Conservation (phyloP, 768 basidiomycete genomes). For the Mycena maculata region DNA sequence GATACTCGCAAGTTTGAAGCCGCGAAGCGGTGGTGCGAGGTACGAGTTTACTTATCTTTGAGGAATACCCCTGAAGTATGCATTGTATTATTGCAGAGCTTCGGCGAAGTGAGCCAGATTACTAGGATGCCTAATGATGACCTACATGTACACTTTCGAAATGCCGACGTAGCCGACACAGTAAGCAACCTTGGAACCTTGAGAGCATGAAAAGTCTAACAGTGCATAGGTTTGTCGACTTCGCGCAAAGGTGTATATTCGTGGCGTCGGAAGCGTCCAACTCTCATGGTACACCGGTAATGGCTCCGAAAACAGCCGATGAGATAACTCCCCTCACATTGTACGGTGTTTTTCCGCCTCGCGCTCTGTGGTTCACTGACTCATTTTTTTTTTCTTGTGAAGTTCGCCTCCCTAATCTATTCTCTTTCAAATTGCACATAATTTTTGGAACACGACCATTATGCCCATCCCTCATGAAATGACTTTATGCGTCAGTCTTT, state of each 20-base stretch:
- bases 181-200: constrained; percentile 52
- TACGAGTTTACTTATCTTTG: constrained; percentile 43
- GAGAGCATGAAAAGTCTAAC: constrained; percentile 6
- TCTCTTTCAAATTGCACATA: constrained; percentile 27
- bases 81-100: constrained; percentile 58
- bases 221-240: constrained; percentile 75
- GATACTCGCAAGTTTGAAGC: constrained; percentile 76
- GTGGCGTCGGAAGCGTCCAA: constrained; percentile 81
- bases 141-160: constrained; percentile 79
- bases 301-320: constrained; percentile 61
- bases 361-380: not conserved
- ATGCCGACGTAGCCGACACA: constrained; percentile 83
- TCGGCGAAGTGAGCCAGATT: constrained; percentile 82
- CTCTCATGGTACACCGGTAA: constrained; percentile 69
- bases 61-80: constrained; percentile 9
- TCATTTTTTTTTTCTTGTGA: not conserved
- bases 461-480: constrained; percentile 31
- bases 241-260: constrained; percentile 78
- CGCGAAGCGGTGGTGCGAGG: constrained; percentile 82
- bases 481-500: constrained; percentile 32
- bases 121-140: constrained; percentile 81
- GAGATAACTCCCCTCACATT: constrained; percentile 7
- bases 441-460: constrained; percentile 32
- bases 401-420: constrained; percentile 19
- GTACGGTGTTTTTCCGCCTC: not conserved